Evolutionary conservation across 768 basidiomycete species (phyloP).

Genomic region (Termitomyces sp.): DNA sequence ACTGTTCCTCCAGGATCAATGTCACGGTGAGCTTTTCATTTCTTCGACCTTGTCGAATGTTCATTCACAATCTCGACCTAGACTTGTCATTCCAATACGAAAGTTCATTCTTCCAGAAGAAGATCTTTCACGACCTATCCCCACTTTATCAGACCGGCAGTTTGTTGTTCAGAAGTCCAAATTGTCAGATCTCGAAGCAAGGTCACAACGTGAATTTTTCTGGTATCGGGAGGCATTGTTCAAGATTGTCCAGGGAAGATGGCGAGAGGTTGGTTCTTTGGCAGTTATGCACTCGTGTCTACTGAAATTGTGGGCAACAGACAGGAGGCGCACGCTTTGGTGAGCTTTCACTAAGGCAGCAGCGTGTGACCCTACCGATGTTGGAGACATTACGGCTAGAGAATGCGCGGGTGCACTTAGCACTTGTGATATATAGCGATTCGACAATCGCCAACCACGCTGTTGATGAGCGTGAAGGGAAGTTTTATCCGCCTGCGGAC

Average conservation of each 20-base stretch:
- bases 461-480: constrained; percentile 28
- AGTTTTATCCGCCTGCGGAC: constrained; percentile 47
- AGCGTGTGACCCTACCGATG: constrained; percentile 76
- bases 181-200: constrained; percentile 53
- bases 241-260: constrained; percentile 57
- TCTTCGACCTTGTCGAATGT: not conserved
- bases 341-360: constrained; percentile 68
- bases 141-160: constrained; percentile 82
- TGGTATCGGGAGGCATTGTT: constrained; percentile 95
- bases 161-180: constrained; percentile 80
- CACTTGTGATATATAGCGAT: constrained; percentile 30
- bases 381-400: constrained; percentile 71
- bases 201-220: constrained; percentile 73
- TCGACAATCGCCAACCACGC: constrained; percentile 13
- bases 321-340: constrained; percentile 75
- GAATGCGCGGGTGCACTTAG: constrained; percentile 52
- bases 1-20: constrained; percentile 87
- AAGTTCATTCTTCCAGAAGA: constrained; percentile 60
- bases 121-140: constrained; percentile 62
- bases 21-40: constrained; percentile 49
- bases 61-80: constrained; percentile 19
- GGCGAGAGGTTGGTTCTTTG: constrained; percentile 73
- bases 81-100: constrained; percentile 65
- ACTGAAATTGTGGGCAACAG: constrained; percentile 31
- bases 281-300: not conserved